phyloP scores from a whole-genome alignment of 768 basidiomycete species.

The Roridomyces roridus region DNA sequence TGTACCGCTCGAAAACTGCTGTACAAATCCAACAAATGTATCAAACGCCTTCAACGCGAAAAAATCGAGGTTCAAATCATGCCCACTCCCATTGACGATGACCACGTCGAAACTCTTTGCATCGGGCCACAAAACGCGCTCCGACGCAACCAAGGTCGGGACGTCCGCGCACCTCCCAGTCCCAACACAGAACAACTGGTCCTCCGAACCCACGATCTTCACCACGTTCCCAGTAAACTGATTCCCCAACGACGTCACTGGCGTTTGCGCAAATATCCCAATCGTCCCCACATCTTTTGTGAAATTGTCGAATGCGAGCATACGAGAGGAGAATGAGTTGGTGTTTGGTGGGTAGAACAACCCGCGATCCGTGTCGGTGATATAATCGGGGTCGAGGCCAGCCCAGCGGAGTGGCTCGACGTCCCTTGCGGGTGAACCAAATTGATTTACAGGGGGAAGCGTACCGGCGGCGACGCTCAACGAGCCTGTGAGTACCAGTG shows the following conservation, averaged over 20 bases:
- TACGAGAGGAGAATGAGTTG: neutral
- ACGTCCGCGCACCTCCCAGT: neutral
- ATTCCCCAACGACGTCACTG: neutral
- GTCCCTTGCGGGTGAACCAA: neutral
- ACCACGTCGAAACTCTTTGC: slow-evolving; percentile 1
- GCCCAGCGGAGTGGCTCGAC: slow-evolving; percentile 2
- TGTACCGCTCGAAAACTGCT: neutral
- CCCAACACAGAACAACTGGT: slow-evolving; percentile 2
- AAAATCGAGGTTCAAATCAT: slow-evolving; percentile 4
- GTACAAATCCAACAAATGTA: neutral
- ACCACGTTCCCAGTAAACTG: neutral
- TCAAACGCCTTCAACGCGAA: neutral
- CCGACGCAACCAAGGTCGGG: neutral
- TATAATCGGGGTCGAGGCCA: neutral
- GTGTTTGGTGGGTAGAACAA: slow-evolving; percentile 1
- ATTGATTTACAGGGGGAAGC: neutral
- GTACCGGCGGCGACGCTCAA: neutral
- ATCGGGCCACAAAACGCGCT: neutral
- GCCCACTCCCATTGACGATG: neutral
- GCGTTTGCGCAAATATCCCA: neutral
- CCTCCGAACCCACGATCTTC: slow-evolving; percentile 1
- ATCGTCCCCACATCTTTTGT: neutral
- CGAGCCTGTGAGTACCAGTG: neutral
- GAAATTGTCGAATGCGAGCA: neutral
- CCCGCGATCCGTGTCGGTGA: neutral